phyloP scores from a whole-genome alignment of 2,329 filamentous ascomycete species.

The Coccinonectria pachysandricola region DNA sequence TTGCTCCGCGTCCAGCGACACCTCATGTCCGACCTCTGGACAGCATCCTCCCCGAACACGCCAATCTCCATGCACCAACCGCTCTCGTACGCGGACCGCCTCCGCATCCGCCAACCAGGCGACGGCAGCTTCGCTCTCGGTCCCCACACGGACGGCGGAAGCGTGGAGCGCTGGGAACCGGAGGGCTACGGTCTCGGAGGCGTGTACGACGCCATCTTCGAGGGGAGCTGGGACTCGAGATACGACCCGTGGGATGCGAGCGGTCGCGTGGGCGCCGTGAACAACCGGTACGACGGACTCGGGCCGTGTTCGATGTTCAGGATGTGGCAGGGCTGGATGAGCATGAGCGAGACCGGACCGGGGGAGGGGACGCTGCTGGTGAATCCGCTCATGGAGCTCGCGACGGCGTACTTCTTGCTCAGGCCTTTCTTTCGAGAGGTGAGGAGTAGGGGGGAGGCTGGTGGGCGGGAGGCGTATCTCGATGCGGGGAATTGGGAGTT shows the following conservation, averaged over 20 bases:
- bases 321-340: conserved; percentile 84
- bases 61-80: conserved; percentile 44
- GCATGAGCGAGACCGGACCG: conserved; percentile 62
- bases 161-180: conserved; percentile 64
- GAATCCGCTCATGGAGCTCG: conserved; percentile 64
- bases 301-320: conserved; percentile 79
- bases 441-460: conserved; percentile 6
- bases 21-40: conserved; percentile 54
- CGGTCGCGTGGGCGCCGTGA: conserved; percentile 55
- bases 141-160: conserved; percentile 64
- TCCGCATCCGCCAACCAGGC: conserved; percentile 62
- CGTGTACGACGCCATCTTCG: conserved; percentile 64
- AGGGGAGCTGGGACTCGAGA: conserved; percentile 67
- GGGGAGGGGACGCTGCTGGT: conserved; percentile 73
- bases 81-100: conserved; percentile 58
- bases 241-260: conserved; percentile 77
- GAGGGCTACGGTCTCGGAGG: conserved; percentile 54
- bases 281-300: conserved; percentile 69
- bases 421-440: conserved; percentile 68
- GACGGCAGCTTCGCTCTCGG: conserved; percentile 62
- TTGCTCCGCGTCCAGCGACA: conserved; percentile 50
- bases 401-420: conserved; percentile 71
- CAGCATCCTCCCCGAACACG: conserved; percentile 35
- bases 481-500: conserved; percentile 51
- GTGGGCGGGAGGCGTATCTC: conserved; percentile 36